Conservation (phyloP, 345 rosid genomes). For the Populus euphratica region DNA sequence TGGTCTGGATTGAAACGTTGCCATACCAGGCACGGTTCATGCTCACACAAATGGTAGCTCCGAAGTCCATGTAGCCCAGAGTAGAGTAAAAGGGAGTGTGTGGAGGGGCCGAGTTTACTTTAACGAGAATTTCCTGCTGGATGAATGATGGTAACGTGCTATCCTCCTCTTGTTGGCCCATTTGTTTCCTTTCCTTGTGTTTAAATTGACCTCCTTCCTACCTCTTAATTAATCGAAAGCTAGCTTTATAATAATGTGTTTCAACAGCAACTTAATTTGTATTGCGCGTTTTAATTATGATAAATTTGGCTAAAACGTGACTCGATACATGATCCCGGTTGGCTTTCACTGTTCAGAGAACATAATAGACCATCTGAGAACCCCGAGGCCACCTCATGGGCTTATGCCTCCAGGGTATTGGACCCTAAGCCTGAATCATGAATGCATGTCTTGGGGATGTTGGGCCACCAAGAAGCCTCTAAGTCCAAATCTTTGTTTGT, state of each 20-base stretch:
- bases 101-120: constrained; percentile 2
- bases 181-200: constrained; percentile 4
- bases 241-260: not conserved
- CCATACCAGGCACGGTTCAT: not conserved
- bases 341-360: not conserved
- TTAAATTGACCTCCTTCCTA: constrained; percentile 9
- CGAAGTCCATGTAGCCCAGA: not conserved
- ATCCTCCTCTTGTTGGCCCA: constrained; percentile 7
- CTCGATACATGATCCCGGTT: not conserved
- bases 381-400: too few species aligned
- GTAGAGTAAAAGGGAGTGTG: constrained; percentile 19
- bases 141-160: constrained; percentile 10
- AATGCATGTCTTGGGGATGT: too few species aligned
- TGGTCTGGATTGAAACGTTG: not conserved
- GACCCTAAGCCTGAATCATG: too few species aligned
- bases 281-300: not conserved
- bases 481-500: too few species aligned
- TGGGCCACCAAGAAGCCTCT: too few species aligned
- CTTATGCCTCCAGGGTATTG: too few species aligned
- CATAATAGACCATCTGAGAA: too few species aligned
- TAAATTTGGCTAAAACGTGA: not conserved
- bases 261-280: not conserved
- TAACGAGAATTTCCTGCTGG: constrained; percentile 7
- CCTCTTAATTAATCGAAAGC: not conserved
- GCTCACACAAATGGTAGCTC: not conserved